phyloP scores from a whole-genome alignment of 2,329 filamentous ascomycete species.

The Emmonsiellopsis sp. region DNA sequence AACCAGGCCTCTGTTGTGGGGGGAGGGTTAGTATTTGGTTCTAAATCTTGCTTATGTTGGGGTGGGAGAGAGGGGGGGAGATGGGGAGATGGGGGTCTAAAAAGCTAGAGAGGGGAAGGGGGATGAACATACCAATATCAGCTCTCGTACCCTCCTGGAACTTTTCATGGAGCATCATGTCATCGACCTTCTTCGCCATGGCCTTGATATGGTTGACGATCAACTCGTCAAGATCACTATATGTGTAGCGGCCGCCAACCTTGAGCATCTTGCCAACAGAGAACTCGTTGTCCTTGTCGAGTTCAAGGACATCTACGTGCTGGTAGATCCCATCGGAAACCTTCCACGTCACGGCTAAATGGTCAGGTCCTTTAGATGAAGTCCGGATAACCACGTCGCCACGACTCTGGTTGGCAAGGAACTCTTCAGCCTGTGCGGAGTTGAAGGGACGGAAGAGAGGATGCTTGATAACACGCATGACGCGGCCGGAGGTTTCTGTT shows the following conservation, averaged over 20 bases:
- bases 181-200: conserved; percentile 95
- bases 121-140: conserved; percentile 66
- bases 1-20: conserved; percentile 73
- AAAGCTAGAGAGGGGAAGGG: not conserved
- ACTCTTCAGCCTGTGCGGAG: conserved; percentile 84
- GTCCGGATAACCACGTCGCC: conserved; percentile 94
- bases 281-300: conserved; percentile 96
- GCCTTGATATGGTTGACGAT: conserved; percentile 96
- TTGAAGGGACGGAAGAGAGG: conserved; percentile 94
- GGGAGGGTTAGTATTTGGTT: conserved; percentile 1
- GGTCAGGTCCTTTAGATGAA: conserved; percentile 89
- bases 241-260: conserved; percentile 80
- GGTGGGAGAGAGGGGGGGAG: not conserved
- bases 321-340: conserved; percentile 94
- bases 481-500: conserved; percentile 73
- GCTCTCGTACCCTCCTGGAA: conserved; percentile 73
- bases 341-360: conserved; percentile 96
- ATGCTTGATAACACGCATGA: conserved; percentile 94
- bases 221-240: conserved; percentile 92
- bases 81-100: not conserved
- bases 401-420: conserved; percentile 70
- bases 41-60: no score
- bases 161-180: conserved; percentile 91
- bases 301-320: conserved; percentile 91
- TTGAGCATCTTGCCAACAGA: conserved; percentile 79